Evolutionary conservation across 352 stramenopile genomes (phyloP), one percentile per base, ranked within the genome.

Genomic region (Pythium aquatile): DNA sequence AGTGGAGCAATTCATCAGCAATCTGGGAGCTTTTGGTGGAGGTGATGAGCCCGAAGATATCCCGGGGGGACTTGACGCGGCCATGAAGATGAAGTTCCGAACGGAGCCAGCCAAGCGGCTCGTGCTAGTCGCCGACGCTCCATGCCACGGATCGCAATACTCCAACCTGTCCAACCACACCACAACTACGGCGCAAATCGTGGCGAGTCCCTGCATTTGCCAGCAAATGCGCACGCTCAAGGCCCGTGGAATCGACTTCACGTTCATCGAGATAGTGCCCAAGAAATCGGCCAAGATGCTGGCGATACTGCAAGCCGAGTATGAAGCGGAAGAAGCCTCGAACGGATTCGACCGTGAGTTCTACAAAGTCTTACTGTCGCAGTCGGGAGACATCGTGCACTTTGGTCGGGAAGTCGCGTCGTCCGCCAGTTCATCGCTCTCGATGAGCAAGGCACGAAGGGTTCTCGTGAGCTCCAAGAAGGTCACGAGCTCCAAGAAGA

Each of bases 31-130:
- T 0, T 65, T 67, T 65, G 74, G 74, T 6, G 74, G 72, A 16
- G 67, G 72, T 9, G 76, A 80, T 61, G 55, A 37, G 1, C 69
- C 72, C 0, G 76, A 77, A 33, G 72, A 85, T 29, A 76, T 85
- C n/a, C 66, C 66, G 8, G 74, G 76, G 9, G 74, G 61, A 26
- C 40, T 85, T 13, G 55, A 59, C 30, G 66, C 60, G 1, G 71
- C 63, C 3, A 14, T 81, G 11, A 32, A 63, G 1, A 79, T 81
- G 71, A 11, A 46, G 0, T 78, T 79, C 35, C 42, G 42, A 24
- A 5, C 55, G 24, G 58, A 55, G 1, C 46, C 73, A 26, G 74
- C 69, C 1, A 80, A 72, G 39, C 63, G 58, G 8, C 49, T 85
- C 5, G 61, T 85, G 8, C 62, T 82, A 14, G 69, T 85, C 3